Evolutionary conservation across 371 early-diverging fungal genomes (phyloP).

Genomic region (Rhizopus arrhizus): DNA sequence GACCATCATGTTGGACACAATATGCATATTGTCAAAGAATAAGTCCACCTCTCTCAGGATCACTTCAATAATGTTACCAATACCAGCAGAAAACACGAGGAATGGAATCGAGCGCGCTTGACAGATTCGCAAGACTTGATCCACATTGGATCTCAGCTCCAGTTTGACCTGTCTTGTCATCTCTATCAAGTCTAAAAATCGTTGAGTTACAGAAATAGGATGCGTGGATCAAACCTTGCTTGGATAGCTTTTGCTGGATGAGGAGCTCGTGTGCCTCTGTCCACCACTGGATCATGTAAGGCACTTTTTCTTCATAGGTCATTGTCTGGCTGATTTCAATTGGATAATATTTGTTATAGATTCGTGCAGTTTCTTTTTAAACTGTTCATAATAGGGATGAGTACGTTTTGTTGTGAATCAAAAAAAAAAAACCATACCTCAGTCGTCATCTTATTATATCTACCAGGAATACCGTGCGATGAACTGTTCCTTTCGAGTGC

Average conservation of each 20-base stretch:
- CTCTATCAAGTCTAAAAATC: conserved; percentile 39
- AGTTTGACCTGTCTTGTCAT: conserved; percentile 62
- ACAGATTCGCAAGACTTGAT: conserved; percentile 47
- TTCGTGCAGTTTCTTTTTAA: conserved; percentile 45
- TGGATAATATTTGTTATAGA: conserved; percentile 71
- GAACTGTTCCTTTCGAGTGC: conserved; percentile 56
- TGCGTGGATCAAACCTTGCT: conserved; percentile 34
- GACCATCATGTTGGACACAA: conserved; percentile 75
- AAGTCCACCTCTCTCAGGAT: conserved; percentile 45
- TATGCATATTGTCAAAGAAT: conserved; percentile 62
- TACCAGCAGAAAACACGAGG: conserved; percentile 77
- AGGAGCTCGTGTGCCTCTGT: conserved; percentile 59
- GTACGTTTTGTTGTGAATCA: background rate
- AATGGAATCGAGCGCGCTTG: conserved; percentile 54
- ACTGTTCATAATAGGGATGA: conserved; percentile 25
- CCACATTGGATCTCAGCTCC: conserved; percentile 52
- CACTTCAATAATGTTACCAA: conserved; percentile 70
- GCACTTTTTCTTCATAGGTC: conserved; percentile 61
- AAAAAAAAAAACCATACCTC: conserved; percentile 32
- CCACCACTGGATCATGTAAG: conserved; percentile 80
- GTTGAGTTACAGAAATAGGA: no score
- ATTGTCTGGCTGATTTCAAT: conserved; percentile 64
- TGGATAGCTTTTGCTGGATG: conserved; percentile 50
- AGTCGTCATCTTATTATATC: conserved; percentile 43
- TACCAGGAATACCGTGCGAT: conserved; percentile 64